Conservation (phyloP, 345 rosid genomes). For the Pugionium dolabratum region DNA sequence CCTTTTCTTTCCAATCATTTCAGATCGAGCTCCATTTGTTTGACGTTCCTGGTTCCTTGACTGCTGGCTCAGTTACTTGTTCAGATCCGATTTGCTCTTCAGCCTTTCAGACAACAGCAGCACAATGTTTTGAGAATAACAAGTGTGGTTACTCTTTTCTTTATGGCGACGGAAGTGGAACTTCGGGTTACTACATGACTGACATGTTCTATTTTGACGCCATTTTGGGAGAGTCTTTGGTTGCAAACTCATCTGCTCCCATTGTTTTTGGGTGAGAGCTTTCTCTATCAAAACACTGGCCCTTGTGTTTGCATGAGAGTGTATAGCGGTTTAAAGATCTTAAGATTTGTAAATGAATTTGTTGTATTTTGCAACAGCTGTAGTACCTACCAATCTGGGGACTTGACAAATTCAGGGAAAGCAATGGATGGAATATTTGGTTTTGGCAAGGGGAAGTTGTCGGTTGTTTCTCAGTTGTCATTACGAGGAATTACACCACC, state of each 20-base stretch:
- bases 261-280: slow-evolving; percentile 71
- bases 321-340: neutral
- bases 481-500: slow-evolving; percentile 78
- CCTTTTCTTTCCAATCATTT: neutral
- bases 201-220: slow-evolving; percentile 74
- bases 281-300: neutral
- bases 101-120: slow-evolving; percentile 60
- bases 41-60: slow-evolving; percentile 67
- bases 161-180: slow-evolving; percentile 96
- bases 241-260: slow-evolving; percentile 80
- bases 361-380: slow-evolving; percentile 55
- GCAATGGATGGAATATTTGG: slow-evolving; percentile 99
- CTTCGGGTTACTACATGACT: slow-evolving; percentile 78
- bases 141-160: slow-evolving; percentile 83
- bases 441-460: slow-evolving; percentile 82
- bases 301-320: slow-evolving; percentile 5
- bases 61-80: slow-evolving; percentile 61
- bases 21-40: slow-evolving; percentile 82
- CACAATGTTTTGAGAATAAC: slow-evolving; percentile 66
- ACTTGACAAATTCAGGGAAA: slow-evolving; percentile 79
- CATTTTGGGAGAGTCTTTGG: slow-evolving; percentile 60
- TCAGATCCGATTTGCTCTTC: slow-evolving; percentile 57
- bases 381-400: slow-evolving; percentile 86
- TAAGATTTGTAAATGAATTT: neutral
- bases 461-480: slow-evolving; percentile 87